Evolutionary conservation across 2,329 filamentous ascomycete genomes (phyloP).

Genomic region (Escovopsis weberi): DNA sequence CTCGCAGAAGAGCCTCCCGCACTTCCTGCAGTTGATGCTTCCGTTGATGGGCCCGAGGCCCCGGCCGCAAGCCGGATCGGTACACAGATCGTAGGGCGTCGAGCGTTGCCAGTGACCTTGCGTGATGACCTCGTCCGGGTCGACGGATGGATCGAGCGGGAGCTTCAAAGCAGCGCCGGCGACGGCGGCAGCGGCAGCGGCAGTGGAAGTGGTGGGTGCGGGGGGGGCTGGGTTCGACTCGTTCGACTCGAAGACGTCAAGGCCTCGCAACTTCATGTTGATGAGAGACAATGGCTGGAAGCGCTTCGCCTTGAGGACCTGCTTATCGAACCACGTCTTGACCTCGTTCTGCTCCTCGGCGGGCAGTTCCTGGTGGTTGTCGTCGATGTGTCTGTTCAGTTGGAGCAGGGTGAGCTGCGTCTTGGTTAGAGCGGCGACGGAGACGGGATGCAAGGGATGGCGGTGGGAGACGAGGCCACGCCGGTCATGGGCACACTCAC

Average conservation of each 20-base stretch:
- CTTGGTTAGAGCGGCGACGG: background rate
- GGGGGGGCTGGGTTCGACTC: constrained; percentile 36
- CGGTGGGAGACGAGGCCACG: background rate
- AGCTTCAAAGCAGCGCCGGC: constrained; percentile 22
- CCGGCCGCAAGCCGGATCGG: constrained; percentile 75
- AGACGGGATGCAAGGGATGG: background rate
- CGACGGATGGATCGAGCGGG: constrained; percentile 31
- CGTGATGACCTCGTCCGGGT: constrained; percentile 84
- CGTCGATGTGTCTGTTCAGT: constrained; percentile 74
- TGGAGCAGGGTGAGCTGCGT: constrained; percentile 75
- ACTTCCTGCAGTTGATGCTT: constrained; percentile 84
- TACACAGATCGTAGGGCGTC: constrained; percentile 62
- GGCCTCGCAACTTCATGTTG: constrained; percentile 83
- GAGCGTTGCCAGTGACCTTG: constrained; percentile 78
- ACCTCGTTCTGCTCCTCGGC: constrained; percentile 84
- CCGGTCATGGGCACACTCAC: constrained; percentile 31
- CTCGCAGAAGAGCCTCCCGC: constrained; percentile 87
- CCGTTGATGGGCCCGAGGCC: constrained; percentile 66
- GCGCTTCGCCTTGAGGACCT: constrained; percentile 82
- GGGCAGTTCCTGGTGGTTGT: constrained; percentile 78
- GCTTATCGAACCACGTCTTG: constrained; percentile 92
- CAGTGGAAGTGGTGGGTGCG: constrained; percentile 11
- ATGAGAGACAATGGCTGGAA: constrained; percentile 85
- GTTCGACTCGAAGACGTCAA: constrained; percentile 91
- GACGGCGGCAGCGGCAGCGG: constrained; percentile 6